Evolutionary conservation across 73 alveolate species (phyloP).

Genomic region (Breviolum minutum): DNA sequence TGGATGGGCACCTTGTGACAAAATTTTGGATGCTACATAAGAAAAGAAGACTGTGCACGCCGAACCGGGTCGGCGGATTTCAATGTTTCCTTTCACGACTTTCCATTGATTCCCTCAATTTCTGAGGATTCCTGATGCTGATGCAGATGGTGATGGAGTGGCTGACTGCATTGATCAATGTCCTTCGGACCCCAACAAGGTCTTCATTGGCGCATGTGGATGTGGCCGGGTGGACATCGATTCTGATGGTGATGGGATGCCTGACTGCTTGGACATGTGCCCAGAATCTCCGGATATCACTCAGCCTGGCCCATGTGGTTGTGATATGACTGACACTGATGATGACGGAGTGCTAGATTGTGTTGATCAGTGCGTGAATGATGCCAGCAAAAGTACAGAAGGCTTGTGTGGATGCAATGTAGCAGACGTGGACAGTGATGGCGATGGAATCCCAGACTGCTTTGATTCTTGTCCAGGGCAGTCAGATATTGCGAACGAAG

Average conservation of each 20-base stretch:
- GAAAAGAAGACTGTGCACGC: too few species aligned
- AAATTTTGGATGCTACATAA: too few species aligned
- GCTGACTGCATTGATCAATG: constrained; percentile 71
- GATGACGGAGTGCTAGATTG: constrained; percentile 46
- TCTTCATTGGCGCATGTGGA: constrained; percentile 57
- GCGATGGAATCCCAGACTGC: constrained; percentile 77
- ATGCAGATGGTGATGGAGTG: constrained; percentile 62
- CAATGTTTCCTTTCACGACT: too few species aligned
- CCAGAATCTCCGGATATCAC: constrained; percentile 1
- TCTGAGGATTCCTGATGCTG: constrained; percentile 42
- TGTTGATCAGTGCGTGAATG: constrained; percentile 12
- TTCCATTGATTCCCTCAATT: too few species aligned
- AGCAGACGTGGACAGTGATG: constrained; percentile 53
- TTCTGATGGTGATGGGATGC: constrained; percentile 72
- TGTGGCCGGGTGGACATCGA: constrained; percentile 42
- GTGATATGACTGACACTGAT: constrained; percentile 46
- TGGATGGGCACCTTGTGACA: too few species aligned
- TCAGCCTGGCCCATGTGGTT: constrained; percentile 12
- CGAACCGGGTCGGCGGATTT: too few species aligned
- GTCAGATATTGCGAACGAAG: constrained; percentile 46
- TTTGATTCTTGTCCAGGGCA: constrained; percentile 53
- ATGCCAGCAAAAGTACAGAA: constrained; percentile 28
- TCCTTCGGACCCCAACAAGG: constrained; percentile 36
- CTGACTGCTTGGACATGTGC: constrained; percentile 53
- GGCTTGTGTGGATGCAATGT: constrained; percentile 61